Base-by-base conservation (phyloP, 306 rosid genomes). In the Fagus crenata region DNA sequence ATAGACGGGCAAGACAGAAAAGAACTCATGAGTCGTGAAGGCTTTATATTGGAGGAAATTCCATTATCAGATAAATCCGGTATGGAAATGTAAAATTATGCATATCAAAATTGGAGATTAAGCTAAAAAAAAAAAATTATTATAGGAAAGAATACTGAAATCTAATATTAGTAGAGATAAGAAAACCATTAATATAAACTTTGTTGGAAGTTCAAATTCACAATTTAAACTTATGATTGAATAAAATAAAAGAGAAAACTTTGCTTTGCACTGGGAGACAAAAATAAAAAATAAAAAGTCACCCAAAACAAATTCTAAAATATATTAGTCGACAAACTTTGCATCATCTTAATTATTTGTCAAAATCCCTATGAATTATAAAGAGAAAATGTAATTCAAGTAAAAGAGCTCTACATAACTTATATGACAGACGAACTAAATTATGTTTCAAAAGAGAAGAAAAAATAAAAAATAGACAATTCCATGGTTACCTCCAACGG, bases 401-500 rank as follows among this genome's bases (percentile, higher is more conserved):
- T 41, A 46, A 69, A 55, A 78, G 40, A 65, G 72, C 64, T 71
- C 77, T 64, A 83, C 78, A 54, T 55, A 13, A 41, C 37, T 54
- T 75, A n/a, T 63, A 35, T 40, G 63, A 77, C 4, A 32, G 36
- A 49, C 71, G 37, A 40, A 32, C 71, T 65, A 77, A 67, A 33
- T 58, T 18, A 39, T 6, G 33, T 40, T 65, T 60, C 7, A 65
- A 41, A 53, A 15, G 0, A 22, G 28, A 22, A 22, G 28, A 22
- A 22, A 55, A 72, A 68, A 61, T 36, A 43, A n/a, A 6, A 61
- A 72, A 65, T 42, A 3, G 3, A 5, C 5, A 51, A 71, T 41
- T 28, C 59, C 28, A 49, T 49, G 37, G 46, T 46, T 85, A 92
- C 97, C 99, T 83, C 89, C 93, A 78, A 91, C 75, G 60, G 96